Base-by-base conservation (phyloP, 371 early-diverging fungal genomes). In the Mucor saturninus region DNA sequence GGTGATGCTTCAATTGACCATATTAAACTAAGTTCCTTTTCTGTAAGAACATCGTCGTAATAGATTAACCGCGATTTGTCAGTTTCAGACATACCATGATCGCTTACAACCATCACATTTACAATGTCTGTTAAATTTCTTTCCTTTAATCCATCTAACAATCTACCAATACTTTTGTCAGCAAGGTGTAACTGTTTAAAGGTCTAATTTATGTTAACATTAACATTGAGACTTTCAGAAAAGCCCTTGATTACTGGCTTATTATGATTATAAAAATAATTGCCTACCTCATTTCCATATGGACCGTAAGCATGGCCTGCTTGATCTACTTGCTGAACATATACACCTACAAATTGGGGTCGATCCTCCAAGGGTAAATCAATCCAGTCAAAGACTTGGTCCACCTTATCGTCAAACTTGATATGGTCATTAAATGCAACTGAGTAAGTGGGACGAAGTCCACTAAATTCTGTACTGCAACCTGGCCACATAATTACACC, bases 401-500 rank as follows among this genome's bases (percentile, higher is more conserved):
- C 77, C 5, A 91, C 79, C 59, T 92, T 90, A n/a, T 85, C 81
- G 13, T 70, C 67, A 26, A 84, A 77, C 5, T 81, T 58, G 52
- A 87, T 77, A 21, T 63, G 61, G 21, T 84, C 65, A 50, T 80
- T 57, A 70, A 75, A 94, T 1, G 83, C 79, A 10, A 89, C 74
- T 43, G 81, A 66, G 54, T 92, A 90, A 9, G 88, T 90, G 0
- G 98, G 96, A 4, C 65, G 58, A 10, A 66, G 35, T 9, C 65
- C 72, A n/a, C 74, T 51, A 39, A 81, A 75, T 4, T 69, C 66
- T 7, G 78, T 73, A 56, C 89, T 90, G 38, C 89, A 89, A 3
- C 98, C 98, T 0, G 96, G 96, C 96, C 93, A 95, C 92, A 95
- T 92, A 74, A 89, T 83, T 45, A 92, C 84, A 51, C 84, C 96